These are phyloP conservation scores for Aspergillus sp. DNA, from an alignment of 2,329 filamentous ascomycete species.

Conservation along the genomic window DNA sequence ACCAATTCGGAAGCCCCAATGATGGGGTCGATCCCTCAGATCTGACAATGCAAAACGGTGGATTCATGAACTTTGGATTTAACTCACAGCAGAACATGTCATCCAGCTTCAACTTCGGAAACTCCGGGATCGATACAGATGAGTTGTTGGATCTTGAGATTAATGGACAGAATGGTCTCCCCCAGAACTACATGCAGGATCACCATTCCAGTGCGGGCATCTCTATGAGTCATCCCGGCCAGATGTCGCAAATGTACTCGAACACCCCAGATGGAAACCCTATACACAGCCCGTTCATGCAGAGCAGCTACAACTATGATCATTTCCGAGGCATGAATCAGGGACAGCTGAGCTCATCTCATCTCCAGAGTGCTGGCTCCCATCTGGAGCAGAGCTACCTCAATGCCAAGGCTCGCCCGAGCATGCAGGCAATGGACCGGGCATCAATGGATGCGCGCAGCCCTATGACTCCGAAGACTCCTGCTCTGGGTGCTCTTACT, in stretches of 20 bases:
- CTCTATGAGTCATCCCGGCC: conserved; percentile 67
- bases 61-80: conserved; percentile 62
- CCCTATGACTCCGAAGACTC: conserved; percentile 87
- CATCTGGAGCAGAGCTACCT: conserved; percentile 62
- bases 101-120: conserved; percentile 76
- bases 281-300: conserved; percentile 86
- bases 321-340: conserved; percentile 73
- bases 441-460: conserved; percentile 76
- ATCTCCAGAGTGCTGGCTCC: conserved; percentile 45
- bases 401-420: conserved; percentile 61
- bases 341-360: conserved; percentile 44
- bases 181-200: conserved; percentile 50
- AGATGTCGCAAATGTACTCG: conserved; percentile 77
- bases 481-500: conserved; percentile 72
- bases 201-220: conserved; percentile 58
- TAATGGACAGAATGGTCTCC: conserved; percentile 44
- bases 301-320: conserved; percentile 72
- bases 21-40: conserved; percentile 82
- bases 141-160: conserved; percentile 74
- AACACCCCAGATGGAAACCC: conserved; percentile 90
- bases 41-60: conserved; percentile 67
- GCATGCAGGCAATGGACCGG: conserved; percentile 69
- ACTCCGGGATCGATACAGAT: conserved; percentile 82
- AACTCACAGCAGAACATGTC: conserved; percentile 67
- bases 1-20: conserved; percentile 59